phyloP scores from a whole-genome alignment of 2,329 filamentous ascomycete species.

The Orbilia ellipsospora region DNA sequence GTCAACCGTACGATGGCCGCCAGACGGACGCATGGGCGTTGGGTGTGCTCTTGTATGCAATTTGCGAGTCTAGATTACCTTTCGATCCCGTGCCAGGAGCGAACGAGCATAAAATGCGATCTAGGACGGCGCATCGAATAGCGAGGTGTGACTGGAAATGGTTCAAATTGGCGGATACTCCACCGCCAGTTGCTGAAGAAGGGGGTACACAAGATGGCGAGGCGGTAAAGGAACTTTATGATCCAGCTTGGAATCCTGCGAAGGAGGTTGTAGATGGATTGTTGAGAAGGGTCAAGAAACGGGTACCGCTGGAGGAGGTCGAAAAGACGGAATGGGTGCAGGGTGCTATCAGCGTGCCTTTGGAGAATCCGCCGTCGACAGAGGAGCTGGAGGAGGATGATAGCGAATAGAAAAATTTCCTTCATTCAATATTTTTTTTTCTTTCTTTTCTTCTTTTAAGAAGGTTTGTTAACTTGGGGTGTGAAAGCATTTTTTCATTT shows the following conservation, averaged over 20 bases:
- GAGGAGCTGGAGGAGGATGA: conserved; percentile 47
- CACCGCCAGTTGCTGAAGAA: conserved; percentile 67
- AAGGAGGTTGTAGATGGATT: conserved; percentile 84
- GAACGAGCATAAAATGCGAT: conserved; percentile 79
- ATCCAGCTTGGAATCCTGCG: conserved; percentile 76
- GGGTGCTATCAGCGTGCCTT: conserved; percentile 70
- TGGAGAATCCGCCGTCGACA: conserved; percentile 51
- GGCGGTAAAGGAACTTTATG: conserved; percentile 69
- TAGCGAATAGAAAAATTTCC: background rate
- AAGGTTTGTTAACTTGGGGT: conserved; percentile 5
- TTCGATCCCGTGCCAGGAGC: conserved; percentile 89
- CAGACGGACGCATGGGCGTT: conserved; percentile 94
- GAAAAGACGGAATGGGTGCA: conserved; percentile 79
- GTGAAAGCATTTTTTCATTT: conserved; percentile 8
- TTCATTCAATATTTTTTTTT: conserved; percentile 4
- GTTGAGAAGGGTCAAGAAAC: conserved; percentile 81
- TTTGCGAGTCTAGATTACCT: conserved; percentile 90
- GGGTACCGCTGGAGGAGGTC: conserved; percentile 80
- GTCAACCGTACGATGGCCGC: conserved; percentile 91
- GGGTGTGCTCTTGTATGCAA: conserved; percentile 89
- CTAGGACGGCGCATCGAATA: conserved; percentile 90
- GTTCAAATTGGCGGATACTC: conserved; percentile 68
- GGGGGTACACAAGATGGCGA: conserved; percentile 66
- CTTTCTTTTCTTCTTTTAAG: conserved; percentile 6
- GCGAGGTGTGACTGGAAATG: conserved; percentile 95